Base-by-base conservation (phyloP, 768 basidiomycete genomes). In the Daedaleopsis nitida region DNA sequence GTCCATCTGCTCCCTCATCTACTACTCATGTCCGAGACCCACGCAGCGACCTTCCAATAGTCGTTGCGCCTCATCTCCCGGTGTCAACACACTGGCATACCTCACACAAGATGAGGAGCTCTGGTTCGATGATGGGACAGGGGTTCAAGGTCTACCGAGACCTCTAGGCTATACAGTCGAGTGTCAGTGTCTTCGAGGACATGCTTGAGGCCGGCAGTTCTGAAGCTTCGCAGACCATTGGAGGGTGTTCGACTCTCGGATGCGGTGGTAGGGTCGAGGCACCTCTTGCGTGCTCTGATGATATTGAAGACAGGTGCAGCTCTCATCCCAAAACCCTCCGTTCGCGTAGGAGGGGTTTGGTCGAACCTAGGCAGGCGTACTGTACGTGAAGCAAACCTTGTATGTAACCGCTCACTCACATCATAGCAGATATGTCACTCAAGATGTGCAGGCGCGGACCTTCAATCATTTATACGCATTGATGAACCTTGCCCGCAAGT, bases 71-170 rank as follows among this genome's bases (percentile, higher is more conserved):
- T 32, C 27, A 32, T 32, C 27, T 32, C 27, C 7, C 27, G 27
- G 7, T 32, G 3, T 3, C 27, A 32, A 32, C 27, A 32, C 27
- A 7, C 7, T 7, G 27, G 44, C 9, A 17, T 10, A 19, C 9
- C 17, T 45, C n/a, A 17, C 3, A 17, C 21, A 37, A 23, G 52
- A 53, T 38, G 37, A 39, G 7, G 65, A 52, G 43, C 34, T 67
- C 48, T 65, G 59, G 59, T 65, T 55, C 37, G n/a, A 47, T 13
- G 66, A 67, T 39, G n/a, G 66, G 66, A 11, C n/a, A n/a, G 12
- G 50, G 43, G 1, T 67, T 65, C 52, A 42, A 53, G 11, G 52
- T 64, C 12, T 57, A 65, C 43, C 47, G 47, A 35, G 56, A 56
- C 13, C 49, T 65, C 4, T 49, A 64, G 12, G n/a, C 62, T 2